Conservation (phyloP, 2,329 filamentous ascomycete genomes). For the Colletotrichum gloeosporioides region DNA sequence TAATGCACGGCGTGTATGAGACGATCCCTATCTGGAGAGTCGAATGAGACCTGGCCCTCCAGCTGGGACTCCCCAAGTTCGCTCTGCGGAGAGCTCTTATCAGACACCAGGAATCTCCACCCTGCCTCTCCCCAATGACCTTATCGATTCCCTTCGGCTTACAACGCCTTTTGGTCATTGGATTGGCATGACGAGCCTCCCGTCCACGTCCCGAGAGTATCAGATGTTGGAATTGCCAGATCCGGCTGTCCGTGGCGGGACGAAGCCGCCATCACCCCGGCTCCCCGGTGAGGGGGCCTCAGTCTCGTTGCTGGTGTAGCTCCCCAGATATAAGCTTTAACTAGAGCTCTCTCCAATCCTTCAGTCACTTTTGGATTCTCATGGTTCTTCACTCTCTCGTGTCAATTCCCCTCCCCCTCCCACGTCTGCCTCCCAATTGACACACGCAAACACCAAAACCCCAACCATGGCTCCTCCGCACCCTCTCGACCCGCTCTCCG, state of each 20-base stretch:
- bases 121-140: neutral
- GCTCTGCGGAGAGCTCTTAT: neutral
- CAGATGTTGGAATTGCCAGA: neutral
- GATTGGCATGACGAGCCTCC: neutral
- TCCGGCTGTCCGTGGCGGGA: neutral
- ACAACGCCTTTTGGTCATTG: conserved; percentile 3
- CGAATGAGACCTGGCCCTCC: neutral
- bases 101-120: neutral
- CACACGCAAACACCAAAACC: neutral
- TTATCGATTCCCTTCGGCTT: neutral
- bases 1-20: conserved; percentile 3
- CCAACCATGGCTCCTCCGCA: conserved; percentile 43
- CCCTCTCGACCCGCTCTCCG: conserved; percentile 79
- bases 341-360: neutral
- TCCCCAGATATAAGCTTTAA: conserved; percentile 2
- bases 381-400: neutral
- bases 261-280: neutral
- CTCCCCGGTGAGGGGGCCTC: neutral
- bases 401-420: neutral
- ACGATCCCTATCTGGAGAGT: conserved; percentile 1
- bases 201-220: neutral
- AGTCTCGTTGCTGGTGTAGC: neutral
- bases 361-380: neutral
- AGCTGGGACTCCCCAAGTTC: neutral
- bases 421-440: neutral